A percentile compares a stretch with the other conserved stretches of the same genome.
Conservation (phyloP, 2,329 filamentous ascomycete genomes). For the Zarea fungicola region DNA sequence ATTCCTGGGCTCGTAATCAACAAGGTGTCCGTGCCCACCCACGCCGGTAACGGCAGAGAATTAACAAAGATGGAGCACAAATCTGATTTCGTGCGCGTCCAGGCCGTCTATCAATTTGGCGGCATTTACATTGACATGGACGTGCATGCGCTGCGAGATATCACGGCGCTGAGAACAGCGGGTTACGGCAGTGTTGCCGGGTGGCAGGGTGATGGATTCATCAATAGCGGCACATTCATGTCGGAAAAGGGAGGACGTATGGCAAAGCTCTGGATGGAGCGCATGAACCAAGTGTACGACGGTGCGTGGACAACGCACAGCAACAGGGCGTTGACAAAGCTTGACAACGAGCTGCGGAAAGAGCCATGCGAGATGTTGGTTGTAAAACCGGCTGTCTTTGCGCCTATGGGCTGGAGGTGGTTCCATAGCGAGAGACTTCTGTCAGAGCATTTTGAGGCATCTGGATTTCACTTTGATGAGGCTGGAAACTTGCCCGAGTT, state of each 20-base stretch:
- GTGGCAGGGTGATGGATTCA: conserved; percentile 14
- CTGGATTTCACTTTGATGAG: background rate
- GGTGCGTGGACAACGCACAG: conserved; percentile 25
- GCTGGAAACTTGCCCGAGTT: conserved; percentile 4
- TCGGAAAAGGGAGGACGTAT: conserved; percentile 16
- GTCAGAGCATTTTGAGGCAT: conserved; percentile 14
- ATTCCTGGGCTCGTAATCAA: conserved; percentile 19
- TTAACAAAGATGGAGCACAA: conserved; percentile 17
- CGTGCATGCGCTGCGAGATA: conserved; percentile 16
- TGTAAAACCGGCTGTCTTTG: conserved; percentile 21
- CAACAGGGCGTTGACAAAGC: conserved; percentile 20
- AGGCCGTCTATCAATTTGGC: conserved; percentile 18
- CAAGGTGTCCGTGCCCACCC: conserved; percentile 27
- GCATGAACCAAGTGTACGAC: conserved; percentile 24
- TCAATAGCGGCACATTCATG: conserved; percentile 23
- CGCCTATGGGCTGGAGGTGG: conserved; percentile 19
- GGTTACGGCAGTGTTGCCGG: conserved; percentile 16
- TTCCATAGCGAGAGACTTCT: conserved; percentile 16
- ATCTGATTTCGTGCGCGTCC: conserved; percentile 20
- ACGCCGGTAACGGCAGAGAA: conserved; percentile 15
- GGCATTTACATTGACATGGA: conserved; percentile 22
- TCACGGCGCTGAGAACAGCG: conserved; percentile 13
- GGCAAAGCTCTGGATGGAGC: conserved; percentile 18
- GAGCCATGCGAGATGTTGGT: conserved; percentile 22
- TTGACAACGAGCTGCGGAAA: conserved; percentile 42